Conservation (phyloP, 768 basidiomycete species). For the Tylopilus intermedius region DNA sequence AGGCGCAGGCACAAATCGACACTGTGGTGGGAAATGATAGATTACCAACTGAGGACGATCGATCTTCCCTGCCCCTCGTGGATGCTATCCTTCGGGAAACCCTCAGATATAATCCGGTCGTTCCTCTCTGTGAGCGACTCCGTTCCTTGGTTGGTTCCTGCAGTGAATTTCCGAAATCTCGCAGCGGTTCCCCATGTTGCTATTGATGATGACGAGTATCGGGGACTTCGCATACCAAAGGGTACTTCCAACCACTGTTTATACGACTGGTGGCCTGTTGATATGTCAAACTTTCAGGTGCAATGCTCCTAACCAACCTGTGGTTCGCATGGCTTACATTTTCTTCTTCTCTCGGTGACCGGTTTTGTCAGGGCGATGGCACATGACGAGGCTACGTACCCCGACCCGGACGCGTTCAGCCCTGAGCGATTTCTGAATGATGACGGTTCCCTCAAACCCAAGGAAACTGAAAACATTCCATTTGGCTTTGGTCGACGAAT, state of each 20-base stretch:
- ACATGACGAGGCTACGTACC: slow-evolving; percentile 28
- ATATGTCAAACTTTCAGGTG: background rate
- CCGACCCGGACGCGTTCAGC: slow-evolving; percentile 31
- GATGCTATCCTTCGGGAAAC: slow-evolving; percentile 5
- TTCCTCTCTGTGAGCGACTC: background rate
- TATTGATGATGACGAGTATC: background rate
- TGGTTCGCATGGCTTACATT: slow-evolving; percentile 3
- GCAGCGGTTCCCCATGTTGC: background rate
- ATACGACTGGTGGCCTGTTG: background rate
- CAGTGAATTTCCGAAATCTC: background rate
- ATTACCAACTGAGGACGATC: background rate
- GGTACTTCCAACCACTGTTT: background rate
- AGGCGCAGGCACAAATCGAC: slow-evolving; percentile 11
- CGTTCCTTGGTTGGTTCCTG: background rate
- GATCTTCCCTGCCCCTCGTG: background rate
- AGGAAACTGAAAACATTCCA: slow-evolving; percentile 3
- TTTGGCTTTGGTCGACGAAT: slow-evolving; percentile 27
- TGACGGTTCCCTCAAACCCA: slow-evolving; percentile 16
- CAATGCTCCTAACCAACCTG: background rate
- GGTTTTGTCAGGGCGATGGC: slow-evolving; percentile 10
- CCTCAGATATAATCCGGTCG: background rate
- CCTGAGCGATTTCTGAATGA: slow-evolving; percentile 38
- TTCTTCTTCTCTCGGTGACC: too few species aligned
- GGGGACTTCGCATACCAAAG: background rate
- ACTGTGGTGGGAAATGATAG: slow-evolving; percentile 1